Percentiles rank a stretch among this genome's conserved stretches.
Evolutionary conservation across 352 stramenopile species (phyloP).

Genomic region (Phytopythium kandeliae): DNA sequence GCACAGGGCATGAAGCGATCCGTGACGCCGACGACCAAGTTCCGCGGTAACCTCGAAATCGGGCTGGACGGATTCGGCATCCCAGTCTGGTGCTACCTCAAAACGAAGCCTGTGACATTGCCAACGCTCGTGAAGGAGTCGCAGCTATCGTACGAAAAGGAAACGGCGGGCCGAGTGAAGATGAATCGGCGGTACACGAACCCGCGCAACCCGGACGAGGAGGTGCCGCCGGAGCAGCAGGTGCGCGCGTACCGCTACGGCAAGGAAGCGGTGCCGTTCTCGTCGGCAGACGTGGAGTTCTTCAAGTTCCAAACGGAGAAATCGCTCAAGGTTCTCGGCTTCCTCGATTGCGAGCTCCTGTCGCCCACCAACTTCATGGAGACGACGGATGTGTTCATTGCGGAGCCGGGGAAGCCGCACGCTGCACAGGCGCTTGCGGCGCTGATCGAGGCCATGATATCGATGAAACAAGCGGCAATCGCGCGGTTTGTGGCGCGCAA

Average conservation of each 20-base stretch:
- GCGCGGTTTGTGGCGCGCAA: conserved; percentile 75
- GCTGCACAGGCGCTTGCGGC: conserved; percentile 55
- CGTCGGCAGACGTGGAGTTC: conserved; percentile 68
- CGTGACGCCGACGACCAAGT: conserved; percentile 68
- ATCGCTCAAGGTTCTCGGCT: conserved; percentile 67
- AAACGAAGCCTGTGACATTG: conserved; percentile 66
- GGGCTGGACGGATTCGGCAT: conserved; percentile 46
- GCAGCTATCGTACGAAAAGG: conserved; percentile 53
- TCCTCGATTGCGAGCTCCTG: conserved; percentile 49
- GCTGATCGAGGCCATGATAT: conserved; percentile 59
- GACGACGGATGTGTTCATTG: conserved; percentile 65
- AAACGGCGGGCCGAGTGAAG: conserved; percentile 51
- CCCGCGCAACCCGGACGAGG: conserved; percentile 60
- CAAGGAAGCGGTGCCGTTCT: conserved; percentile 75
- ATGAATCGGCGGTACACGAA: conserved; percentile 70
- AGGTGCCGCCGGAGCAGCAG: conserved; percentile 60
- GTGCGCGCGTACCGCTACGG: conserved; percentile 83
- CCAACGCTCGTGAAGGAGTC: conserved; percentile 75
- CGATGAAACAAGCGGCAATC: conserved; percentile 54
- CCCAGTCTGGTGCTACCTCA: conserved; percentile 73
- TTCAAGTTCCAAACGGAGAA: conserved; percentile 83
- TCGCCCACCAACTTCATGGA: conserved; percentile 51
- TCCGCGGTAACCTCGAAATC: conserved; percentile 70
- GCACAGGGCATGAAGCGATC: conserved; percentile 76
- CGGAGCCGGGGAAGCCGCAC: conserved; percentile 64